phyloP scores from a whole-genome alignment of 2,329 filamentous ascomycete genomes.

The Aspergillus phoenicis region DNA sequence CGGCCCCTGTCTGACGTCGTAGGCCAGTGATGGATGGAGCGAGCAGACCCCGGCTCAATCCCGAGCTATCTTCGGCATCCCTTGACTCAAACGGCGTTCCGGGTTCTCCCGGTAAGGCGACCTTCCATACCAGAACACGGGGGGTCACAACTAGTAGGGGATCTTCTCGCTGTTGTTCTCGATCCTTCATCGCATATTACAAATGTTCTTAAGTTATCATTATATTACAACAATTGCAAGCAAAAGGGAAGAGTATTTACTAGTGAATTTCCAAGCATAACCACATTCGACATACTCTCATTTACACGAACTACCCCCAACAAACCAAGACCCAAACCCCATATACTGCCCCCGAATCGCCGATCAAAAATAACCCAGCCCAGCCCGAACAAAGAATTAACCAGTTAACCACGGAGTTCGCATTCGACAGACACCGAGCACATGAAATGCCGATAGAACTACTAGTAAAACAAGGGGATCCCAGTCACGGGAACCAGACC shows the following conservation, averaged over 20 bases:
- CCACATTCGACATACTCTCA: rapidly evolving
- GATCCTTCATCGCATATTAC: no score
- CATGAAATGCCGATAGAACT: neutral
- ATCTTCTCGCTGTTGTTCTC: no score
- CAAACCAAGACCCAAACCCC: no score
- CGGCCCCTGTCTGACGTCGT: slow-evolving; percentile 6
- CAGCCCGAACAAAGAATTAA: neutral
- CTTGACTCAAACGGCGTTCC: slow-evolving; percentile 9
- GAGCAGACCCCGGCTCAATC: slow-evolving; percentile 6
- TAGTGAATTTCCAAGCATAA: no score
- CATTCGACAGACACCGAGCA: neutral
- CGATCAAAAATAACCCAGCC: no score
- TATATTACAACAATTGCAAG: no score
- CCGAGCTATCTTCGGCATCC: slow-evolving; percentile 15
- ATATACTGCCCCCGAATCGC: no score
- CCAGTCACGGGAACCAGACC: neutral
- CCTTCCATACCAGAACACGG: neutral
- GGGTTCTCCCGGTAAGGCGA: slow-evolving; percentile 4
- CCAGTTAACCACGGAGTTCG: no score
- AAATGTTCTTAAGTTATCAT: no score
- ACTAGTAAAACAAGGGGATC: neutral
- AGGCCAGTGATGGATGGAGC: neutral
- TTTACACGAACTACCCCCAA: no score
- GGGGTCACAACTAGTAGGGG: no score
- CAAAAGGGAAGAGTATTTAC: no score